Percentiles rank a stretch among this genome's conserved stretches.
phyloP scores from a whole-genome alignment of 2,329 filamentous ascomycete genomes.

The Neoscytalidium dimidiatum region DNA sequence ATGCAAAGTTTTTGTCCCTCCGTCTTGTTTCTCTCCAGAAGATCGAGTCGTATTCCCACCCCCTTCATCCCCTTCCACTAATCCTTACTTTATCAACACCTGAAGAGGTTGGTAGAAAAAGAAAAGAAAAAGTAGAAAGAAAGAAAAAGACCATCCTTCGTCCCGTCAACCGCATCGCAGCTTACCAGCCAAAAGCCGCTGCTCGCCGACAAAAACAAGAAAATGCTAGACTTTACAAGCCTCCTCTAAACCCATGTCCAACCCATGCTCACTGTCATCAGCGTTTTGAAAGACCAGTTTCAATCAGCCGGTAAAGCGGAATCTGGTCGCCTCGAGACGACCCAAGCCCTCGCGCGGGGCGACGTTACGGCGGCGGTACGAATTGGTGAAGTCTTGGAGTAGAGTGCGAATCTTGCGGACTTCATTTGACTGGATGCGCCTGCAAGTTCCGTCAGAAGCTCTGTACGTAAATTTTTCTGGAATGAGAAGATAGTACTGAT shows the following conservation, averaged over 20 bases:
- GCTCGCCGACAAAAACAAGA: constrained; percentile 6
- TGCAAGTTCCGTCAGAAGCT: constrained; percentile 11
- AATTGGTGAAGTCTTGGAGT: constrained; percentile 95
- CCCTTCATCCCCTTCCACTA: constrained; percentile 3
- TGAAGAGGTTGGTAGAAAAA: neutral
- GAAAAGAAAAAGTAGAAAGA: neutral
- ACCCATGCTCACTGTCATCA: constrained; percentile 4
- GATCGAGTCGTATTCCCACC: constrained; percentile 17
- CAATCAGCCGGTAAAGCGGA: constrained; percentile 64
- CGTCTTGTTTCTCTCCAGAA: constrained; percentile 16
- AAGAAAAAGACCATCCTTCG: neutral
- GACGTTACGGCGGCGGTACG: constrained; percentile 89
- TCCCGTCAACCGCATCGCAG: constrained; percentile 1
- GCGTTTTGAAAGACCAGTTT: neutral
- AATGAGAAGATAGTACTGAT: constrained; percentile 51
- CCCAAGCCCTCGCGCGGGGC: constrained; percentile 92
- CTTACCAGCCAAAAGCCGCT: neutral
- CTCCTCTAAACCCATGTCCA: constrained; percentile 12
- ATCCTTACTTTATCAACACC: constrained; percentile 13
- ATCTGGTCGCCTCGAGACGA: constrained; percentile 80
- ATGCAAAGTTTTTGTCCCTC: constrained; percentile 11
- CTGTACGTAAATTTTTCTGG: neutral
- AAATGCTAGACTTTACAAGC: constrained; percentile 14
- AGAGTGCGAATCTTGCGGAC: constrained; percentile 80
- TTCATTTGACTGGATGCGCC: constrained; percentile 65